Conservation (phyloP, 305 asterid species). For the Solanum hybrid region DNA sequence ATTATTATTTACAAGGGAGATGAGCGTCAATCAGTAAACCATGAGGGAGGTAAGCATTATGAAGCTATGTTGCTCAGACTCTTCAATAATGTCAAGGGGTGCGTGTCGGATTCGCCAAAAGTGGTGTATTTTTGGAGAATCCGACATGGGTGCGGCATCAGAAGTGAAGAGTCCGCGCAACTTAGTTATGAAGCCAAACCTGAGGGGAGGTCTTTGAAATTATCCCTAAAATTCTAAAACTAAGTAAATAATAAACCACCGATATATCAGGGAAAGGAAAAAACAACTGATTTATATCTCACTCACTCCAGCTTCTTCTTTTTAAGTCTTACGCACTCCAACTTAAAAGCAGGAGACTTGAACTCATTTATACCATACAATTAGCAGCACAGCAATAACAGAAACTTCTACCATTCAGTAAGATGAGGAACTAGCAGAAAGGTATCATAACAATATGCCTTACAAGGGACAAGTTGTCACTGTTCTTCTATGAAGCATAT, state of each 20-base stretch:
- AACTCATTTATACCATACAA: not conserved
- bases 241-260: not conserved
- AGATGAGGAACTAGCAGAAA: not conserved
- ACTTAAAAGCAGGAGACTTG: not conserved
- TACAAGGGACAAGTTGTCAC: not conserved
- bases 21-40: not conserved
- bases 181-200: not conserved
- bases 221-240: not conserved
- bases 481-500: not conserved
- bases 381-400: not conserved
- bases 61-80: not conserved
- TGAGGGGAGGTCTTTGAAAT: not conserved
- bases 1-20: not conserved
- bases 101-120: not conserved
- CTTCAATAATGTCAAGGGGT: not conserved
- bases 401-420: not conserved
- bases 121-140: not conserved
- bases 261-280: not conserved
- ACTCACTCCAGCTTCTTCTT: not conserved
- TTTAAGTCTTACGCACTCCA: not conserved
- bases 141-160: not conserved
- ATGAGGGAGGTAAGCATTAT: not conserved
- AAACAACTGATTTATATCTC: not conserved
- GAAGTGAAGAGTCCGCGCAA: not conserved
- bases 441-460: not conserved